These are phyloP conservation scores for Globisporangium middletonii DNA, from an alignment of 352 stramenopile species.

Conservation along the genomic window DNA sequence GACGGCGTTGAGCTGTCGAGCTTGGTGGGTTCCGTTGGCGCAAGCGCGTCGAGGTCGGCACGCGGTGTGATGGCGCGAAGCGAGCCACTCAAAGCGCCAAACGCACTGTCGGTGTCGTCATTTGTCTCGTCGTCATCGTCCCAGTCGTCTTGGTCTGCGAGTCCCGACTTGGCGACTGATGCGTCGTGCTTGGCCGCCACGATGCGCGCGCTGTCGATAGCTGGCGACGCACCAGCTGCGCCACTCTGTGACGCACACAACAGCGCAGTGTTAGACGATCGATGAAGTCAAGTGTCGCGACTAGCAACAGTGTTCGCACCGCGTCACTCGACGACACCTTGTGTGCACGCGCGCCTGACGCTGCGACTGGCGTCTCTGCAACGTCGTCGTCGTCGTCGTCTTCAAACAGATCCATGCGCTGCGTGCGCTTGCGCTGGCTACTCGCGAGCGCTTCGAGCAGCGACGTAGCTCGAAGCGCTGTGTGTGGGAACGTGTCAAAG, in stretches of 20 bases:
- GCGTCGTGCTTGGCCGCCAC: too few relatives aligned
- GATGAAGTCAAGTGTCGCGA: neutral
- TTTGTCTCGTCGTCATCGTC: neutral
- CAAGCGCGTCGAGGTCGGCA: too few relatives aligned
- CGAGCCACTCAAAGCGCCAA: too few relatives aligned
- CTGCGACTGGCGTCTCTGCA: neutral
- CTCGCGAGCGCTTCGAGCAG: slow-evolving; percentile 35
- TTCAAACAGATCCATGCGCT: slow-evolving; percentile 6
- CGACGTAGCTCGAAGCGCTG: slow-evolving; percentile 21
- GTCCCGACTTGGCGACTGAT: neutral
- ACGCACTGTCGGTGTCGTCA: neutral
- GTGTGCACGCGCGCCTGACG: neutral
- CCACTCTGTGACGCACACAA: too few relatives aligned
- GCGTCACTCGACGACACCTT: too few relatives aligned
- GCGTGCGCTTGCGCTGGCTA: neutral
- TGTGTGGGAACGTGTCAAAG: slow-evolving; percentile 29
- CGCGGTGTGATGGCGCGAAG: too few relatives aligned
- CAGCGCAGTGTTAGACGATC: neutral
- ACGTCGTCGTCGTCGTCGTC: slow-evolving; percentile 4
- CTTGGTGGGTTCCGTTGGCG: too few relatives aligned
- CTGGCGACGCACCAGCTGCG: too few relatives aligned
- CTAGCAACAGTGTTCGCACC: too few relatives aligned
- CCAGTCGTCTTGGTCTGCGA: neutral
- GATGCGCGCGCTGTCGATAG: too few relatives aligned
- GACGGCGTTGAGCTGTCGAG: too few relatives aligned